Percentiles rank a stretch among this genome's conserved stretches.
phyloP scores from a whole-genome alignment of 257 asterid genomes.

The Dorcoceras hygrometricum region DNA sequence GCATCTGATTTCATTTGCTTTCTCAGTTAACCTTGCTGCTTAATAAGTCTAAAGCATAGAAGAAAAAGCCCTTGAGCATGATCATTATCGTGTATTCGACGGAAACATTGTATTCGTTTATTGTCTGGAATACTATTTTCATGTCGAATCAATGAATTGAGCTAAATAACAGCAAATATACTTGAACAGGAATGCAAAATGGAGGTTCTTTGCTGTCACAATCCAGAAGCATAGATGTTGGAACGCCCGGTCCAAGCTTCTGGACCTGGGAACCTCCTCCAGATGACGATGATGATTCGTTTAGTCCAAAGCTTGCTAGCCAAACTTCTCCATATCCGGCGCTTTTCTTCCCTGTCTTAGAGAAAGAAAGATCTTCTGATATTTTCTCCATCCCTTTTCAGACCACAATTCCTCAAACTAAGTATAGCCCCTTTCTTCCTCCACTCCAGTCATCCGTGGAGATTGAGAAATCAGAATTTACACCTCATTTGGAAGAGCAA shows the following conservation, averaged over 20 bases:
- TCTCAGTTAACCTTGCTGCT: background rate
- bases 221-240: slow-evolving; percentile 32
- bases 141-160: background rate
- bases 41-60: background rate
- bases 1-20: background rate
- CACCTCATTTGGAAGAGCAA: slow-evolving; percentile 60
- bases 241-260: slow-evolving; percentile 90
- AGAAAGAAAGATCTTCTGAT: slow-evolving; percentile 55
- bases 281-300: slow-evolving; percentile 26
- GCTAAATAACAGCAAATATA: slow-evolving; percentile 19
- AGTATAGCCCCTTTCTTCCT: slow-evolving; percentile 45
- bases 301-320: slow-evolving; percentile 33
- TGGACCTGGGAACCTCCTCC: slow-evolving; percentile 93
- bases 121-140: background rate
- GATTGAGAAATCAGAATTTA: slow-evolving; percentile 36
- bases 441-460: slow-evolving; percentile 69
- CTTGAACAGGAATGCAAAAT: slow-evolving; percentile 43
- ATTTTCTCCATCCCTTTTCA: slow-evolving; percentile 69
- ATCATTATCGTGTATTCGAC: background rate
- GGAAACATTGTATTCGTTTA: background rate
- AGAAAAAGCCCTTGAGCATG: background rate
- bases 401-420: slow-evolving; percentile 45
- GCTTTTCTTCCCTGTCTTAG: slow-evolving; percentile 50
- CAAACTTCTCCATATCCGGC: slow-evolving; percentile 43
- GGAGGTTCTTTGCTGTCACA: slow-evolving; percentile 33